These are phyloP conservation scores for Pseudocercospora pini-densiflorae DNA, from an alignment of 2,329 filamentous ascomycete species.

Conservation along the genomic window DNA sequence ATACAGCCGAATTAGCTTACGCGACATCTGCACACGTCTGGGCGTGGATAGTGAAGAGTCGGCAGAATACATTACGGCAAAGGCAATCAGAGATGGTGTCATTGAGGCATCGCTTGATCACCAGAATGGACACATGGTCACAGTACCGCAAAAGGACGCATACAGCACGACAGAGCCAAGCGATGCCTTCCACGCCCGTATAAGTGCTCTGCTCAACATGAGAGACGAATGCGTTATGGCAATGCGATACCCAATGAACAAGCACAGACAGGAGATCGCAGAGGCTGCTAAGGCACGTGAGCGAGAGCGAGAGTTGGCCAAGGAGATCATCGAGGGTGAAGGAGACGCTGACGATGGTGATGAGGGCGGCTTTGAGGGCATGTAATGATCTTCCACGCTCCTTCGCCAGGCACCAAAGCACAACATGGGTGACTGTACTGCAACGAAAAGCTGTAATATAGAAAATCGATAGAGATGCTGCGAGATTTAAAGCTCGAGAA, in stretches of 20 bases:
- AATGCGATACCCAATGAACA: constrained; percentile 99
- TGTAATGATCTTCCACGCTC: constrained; percentile 59
- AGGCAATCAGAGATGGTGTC: constrained; percentile 95
- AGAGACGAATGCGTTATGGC: constrained; percentile 99
- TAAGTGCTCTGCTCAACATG: constrained; percentile 84
- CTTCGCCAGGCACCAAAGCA: background rate
- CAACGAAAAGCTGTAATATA: background rate
- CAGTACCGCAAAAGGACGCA: constrained; percentile 92
- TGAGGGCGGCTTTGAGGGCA: constrained; percentile 92
- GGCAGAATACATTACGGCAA: constrained; percentile 98
- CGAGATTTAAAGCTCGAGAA: background rate
- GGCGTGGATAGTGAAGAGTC: constrained; percentile 95
- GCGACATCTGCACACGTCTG: constrained; percentile 95
- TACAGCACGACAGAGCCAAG: constrained; percentile 95
- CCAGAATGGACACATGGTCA: constrained; percentile 97
- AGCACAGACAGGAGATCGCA: constrained; percentile 95
- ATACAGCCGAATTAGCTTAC: constrained; percentile 94
- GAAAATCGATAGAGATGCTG: background rate
- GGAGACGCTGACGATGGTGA: constrained; percentile 90
- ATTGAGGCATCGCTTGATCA: constrained; percentile 95
- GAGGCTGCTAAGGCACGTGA: constrained; percentile 98
- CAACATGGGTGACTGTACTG: background rate
- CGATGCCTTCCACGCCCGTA: constrained; percentile 97
- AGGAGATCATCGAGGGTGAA: constrained; percentile 98
- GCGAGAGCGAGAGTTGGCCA: constrained; percentile 93